Conservation (phyloP, 2,329 filamentous ascomycete genomes). For the Fusarium camptoceras region DNA sequence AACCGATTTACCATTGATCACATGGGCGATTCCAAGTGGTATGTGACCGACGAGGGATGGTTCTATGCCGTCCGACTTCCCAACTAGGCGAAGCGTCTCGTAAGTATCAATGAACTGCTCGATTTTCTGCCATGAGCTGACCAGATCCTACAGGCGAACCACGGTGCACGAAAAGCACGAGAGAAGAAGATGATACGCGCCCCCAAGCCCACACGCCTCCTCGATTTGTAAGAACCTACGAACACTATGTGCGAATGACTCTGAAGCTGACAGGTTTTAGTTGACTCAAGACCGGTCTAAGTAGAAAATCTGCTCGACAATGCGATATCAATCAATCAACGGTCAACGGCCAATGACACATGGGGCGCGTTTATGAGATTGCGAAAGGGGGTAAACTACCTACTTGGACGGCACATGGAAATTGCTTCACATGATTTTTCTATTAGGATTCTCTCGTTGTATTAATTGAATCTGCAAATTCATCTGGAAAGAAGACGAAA, state of each 20-base stretch:
- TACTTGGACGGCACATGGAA: slow-evolving; percentile 6
- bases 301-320: neutral
- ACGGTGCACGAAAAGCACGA: neutral
- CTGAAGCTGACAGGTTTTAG: slow-evolving; percentile 1
- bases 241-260: neutral
- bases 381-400: slow-evolving; percentile 2
- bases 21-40: slow-evolving; percentile 69
- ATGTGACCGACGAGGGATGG: slow-evolving; percentile 65
- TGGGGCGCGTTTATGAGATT: neutral
- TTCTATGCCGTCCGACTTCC: slow-evolving; percentile 71
- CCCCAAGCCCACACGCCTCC: neutral
- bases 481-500: neutral
- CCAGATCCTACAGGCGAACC: slow-evolving; percentile 9
- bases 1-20: slow-evolving; percentile 70
- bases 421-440: slow-evolving; percentile 1
- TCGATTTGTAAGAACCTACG: slow-evolving; percentile 7
- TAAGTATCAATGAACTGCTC: slow-evolving; percentile 11
- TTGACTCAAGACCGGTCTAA: slow-evolving; percentile 10
- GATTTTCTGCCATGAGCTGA: slow-evolving; percentile 8
- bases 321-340: neutral
- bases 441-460: neutral
- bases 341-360: neutral
- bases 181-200: slow-evolving; percentile 3
- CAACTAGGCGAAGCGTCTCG: slow-evolving; percentile 42
- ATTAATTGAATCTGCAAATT: slow-evolving; percentile 4